phyloP scores from a whole-genome alignment of 2,329 filamentous ascomycete genomes.

The Pseudocercospora ulei region DNA sequence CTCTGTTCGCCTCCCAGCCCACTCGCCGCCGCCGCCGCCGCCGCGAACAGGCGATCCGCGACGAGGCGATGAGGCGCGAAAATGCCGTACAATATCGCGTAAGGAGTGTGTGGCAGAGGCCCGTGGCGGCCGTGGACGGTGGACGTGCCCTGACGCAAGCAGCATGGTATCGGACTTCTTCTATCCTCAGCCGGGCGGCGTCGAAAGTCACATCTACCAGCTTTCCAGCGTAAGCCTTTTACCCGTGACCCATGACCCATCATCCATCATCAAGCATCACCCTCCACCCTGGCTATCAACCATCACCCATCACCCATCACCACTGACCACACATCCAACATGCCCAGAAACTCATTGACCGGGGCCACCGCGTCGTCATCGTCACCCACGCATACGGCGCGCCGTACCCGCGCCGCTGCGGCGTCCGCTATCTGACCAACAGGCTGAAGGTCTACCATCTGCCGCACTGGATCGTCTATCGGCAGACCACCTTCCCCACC shows the following conservation, averaged over 20 bases:
- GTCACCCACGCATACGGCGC: slow-evolving; percentile 87
- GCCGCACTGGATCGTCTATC: slow-evolving; percentile 91
- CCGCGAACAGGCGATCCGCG: too few species aligned
- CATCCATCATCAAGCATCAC: too few species aligned
- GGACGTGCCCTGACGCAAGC: too few species aligned
- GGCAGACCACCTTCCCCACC: slow-evolving; percentile 84
- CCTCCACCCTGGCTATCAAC: too few species aligned
- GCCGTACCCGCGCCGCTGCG: slow-evolving; percentile 51
- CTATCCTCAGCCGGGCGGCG: slow-evolving; percentile 88
- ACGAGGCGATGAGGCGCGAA: too few species aligned
- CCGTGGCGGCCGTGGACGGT: too few species aligned
- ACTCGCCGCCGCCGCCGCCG: not conserved
- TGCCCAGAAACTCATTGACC: slow-evolving; percentile 75
- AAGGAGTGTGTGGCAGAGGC: slow-evolving; percentile 32
- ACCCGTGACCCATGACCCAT: not conserved
- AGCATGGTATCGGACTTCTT: slow-evolving; percentile 99
- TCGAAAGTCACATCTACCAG: slow-evolving; percentile 98
- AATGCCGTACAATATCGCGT: slow-evolving; percentile 65
- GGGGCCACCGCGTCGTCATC: slow-evolving; percentile 94
- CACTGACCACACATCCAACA: too few species aligned
- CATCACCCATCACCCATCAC: too few species aligned
- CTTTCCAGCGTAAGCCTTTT: slow-evolving; percentile 57
- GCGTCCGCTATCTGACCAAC: slow-evolving; percentile 90
- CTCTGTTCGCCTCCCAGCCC: not conserved
- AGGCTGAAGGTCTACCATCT: slow-evolving; percentile 97